Base-by-base conservation (phyloP, 2,329 filamentous ascomycete species). In the Aspergillus quadrilineatus region DNA sequence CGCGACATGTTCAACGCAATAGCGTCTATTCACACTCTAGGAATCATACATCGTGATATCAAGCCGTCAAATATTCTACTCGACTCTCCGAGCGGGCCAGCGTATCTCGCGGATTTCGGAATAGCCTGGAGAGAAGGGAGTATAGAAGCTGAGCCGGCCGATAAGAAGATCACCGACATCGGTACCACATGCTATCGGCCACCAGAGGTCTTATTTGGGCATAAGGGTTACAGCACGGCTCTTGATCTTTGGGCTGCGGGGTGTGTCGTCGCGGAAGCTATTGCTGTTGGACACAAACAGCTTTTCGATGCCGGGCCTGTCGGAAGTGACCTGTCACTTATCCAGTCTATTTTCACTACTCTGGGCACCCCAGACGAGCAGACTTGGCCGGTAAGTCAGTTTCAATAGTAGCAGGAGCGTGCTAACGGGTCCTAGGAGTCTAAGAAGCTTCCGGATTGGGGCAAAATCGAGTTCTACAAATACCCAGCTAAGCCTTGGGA, bases 201-300 rank as follows among this genome's bases (percentile, higher is more conserved):
- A 0, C 94, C 94, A 0, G 95, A 99, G 69, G 83, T 92, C 0
- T 80, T 99, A 6, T 97, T 99, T 69, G 94, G 92, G 0, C 82
- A 92, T 71, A 85, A 82, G 49, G 76, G 79, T 0, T 99, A 99
- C 68, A 83, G 82, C 2, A 72, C 83, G 0, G 80, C 83, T 7
- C 81, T 97, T 2, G 94, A 99, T 72, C 85, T 97, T 75, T 99
- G 95, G 94, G 89, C 87, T 4, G 82, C 89, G 0, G 94, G 95
- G 1, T 88, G 88, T 60, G 88, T 96, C 67, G 83, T 95, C 9
- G 89, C 91, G 4, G 92, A 97, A 73, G 77, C 89, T 73, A 68
- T 86, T 77, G 68, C 80, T 72, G 60, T 80, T 62, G 62, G 80
- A 70, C 64, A 85, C 76, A 44, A 76, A 58, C 81, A 88, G 0